These are phyloP conservation scores for Scheffersomyces lignosus DNA, from an alignment of 805 yeast genomes.

Conservation along the genomic window DNA sequence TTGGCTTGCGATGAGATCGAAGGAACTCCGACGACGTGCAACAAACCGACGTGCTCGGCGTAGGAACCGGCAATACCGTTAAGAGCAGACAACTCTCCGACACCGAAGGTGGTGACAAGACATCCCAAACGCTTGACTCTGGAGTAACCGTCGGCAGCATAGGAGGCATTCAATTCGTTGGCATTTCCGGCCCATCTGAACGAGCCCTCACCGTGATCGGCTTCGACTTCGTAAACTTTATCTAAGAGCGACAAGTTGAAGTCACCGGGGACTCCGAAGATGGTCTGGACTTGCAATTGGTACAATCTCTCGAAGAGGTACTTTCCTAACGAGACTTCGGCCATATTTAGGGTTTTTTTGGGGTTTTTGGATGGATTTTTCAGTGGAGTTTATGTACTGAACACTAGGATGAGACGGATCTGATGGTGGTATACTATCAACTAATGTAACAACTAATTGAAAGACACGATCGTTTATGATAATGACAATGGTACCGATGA, in stretches of 20 bases:
- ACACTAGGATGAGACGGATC: no score
- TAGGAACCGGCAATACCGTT: constrained; percentile 87
- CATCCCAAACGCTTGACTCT: constrained; percentile 76
- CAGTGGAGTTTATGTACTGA: no score
- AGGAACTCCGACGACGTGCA: constrained; percentile 87
- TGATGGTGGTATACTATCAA: no score
- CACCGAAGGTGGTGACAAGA: constrained; percentile 84
- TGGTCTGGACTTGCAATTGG: constrained; percentile 68
- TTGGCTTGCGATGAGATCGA: constrained; percentile 70
- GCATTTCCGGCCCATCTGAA: constrained; percentile 90
- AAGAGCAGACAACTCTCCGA: constrained; percentile 81
- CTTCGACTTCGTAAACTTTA: constrained; percentile 70
- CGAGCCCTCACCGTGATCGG: constrained; percentile 21
- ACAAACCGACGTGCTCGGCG: constrained; percentile 85
- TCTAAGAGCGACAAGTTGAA: constrained; percentile 73
- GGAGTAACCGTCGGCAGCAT: constrained; percentile 87
- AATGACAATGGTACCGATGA: no score
- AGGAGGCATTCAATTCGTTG: constrained; percentile 86
- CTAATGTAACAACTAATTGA: no score
- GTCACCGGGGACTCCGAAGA: constrained; percentile 83
- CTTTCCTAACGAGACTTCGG: constrained; percentile 65
- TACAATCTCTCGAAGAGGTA: constrained; percentile 76
- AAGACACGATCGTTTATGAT: no score
- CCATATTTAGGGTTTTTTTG: constrained; percentile 17
- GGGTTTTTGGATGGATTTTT: neutral